phyloP scores from a whole-genome alignment of 2,329 filamentous ascomycete species.

The Chrysoporthe deuterocubensis region DNA sequence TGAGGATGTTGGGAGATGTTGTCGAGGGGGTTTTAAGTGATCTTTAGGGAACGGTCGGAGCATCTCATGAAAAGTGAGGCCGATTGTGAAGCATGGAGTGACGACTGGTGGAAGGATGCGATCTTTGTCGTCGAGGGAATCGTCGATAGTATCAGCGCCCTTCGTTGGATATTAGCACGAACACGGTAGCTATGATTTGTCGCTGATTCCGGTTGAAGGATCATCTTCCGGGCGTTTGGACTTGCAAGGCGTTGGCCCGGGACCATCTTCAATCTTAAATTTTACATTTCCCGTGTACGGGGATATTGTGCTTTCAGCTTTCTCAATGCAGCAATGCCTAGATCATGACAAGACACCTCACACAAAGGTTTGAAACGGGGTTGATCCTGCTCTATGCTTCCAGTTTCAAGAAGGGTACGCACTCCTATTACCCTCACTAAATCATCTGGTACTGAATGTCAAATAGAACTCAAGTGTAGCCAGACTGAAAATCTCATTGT shows the following conservation, averaged over 20 bases:
- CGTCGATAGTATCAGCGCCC: background rate
- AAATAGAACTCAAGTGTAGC: too few species aligned
- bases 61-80: background rate
- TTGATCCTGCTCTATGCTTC: too few species aligned
- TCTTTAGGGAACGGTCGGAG: conserved; percentile 38
- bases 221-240: background rate
- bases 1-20: conserved; percentile 80
- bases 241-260: background rate
- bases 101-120: background rate
- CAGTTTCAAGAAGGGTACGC: too few species aligned
- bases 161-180: background rate
- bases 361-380: too few species aligned
- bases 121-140: background rate
- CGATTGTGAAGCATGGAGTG: background rate
- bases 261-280: background rate
- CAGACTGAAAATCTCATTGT: too few species aligned
- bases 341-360: too few species aligned
- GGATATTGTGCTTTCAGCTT: background rate
- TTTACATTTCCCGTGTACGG: background rate
- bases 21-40: conserved; percentile 64
- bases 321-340: background rate
- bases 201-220: background rate
- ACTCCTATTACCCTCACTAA: too few species aligned
- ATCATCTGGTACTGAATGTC: too few species aligned
- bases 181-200: too few species aligned